Evolutionary conservation across 177 flowering plant genomes (phyloP), one percentile per base, ranked within the genome.

Genomic region (Vitis hybrid): DNA sequence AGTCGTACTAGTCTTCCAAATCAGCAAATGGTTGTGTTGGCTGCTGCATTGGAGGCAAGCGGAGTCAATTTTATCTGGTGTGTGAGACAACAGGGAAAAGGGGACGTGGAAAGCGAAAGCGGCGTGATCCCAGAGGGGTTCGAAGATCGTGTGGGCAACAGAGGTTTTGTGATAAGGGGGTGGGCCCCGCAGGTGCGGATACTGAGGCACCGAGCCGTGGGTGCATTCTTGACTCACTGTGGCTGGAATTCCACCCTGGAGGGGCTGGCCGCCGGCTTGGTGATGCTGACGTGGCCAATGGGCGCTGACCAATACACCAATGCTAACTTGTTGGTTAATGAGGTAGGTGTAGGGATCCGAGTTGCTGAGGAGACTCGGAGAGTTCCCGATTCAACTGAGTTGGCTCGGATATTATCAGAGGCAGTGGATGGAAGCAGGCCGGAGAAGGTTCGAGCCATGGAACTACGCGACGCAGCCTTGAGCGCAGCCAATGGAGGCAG

Each of bases 171-270:
- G 52, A 74, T 86, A 0, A 79, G 58, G 45, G 89, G 85, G 5
- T 88, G 94, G 90, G 89, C 82, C 2, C 90, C 88, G 3, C 91
- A 89, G 65, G 89, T 84, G 34, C 2, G 54, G 66, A 86, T 88
- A 30, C 76, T 89, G 66, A 73, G 74, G 19, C 94, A 88, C 64
- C 71, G 72, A 11, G 81, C 90, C 1, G 78, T 83, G 14, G 86
- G 87, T 4, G 80, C 81, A 66, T 85, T 88, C 61, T 60, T 90
- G 81, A 88, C 86, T 56, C 94, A 90, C 71, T 89, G 91, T 60
- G 94, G 94, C 69, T 88, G 92, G 92, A 86, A 88, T 78, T 86
- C 92, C 69, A 73, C 70, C 45, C 58, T 86, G 5, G 90, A 88
- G 23, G 82, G 77, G n/a, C 14, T 89, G 6, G 74, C 68, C 2